These are phyloP conservation scores for Nannizzia gypsea DNA, from an alignment of 2,329 filamentous ascomycete species.

Conservation along the genomic window DNA sequence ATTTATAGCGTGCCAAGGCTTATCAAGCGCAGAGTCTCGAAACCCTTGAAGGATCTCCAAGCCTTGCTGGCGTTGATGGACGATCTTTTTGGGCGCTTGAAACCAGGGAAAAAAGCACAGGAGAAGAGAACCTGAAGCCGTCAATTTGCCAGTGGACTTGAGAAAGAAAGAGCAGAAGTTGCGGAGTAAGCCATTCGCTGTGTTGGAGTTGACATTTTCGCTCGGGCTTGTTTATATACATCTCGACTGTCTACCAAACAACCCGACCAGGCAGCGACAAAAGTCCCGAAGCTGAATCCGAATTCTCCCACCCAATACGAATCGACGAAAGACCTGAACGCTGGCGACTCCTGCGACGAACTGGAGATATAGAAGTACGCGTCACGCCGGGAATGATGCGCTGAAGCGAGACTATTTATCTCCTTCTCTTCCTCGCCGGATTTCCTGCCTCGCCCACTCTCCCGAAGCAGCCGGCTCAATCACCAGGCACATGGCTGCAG, in stretches of 20 bases:
- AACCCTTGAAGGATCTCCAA: background rate
- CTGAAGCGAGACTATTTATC: background rate
- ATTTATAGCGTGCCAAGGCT: too few relatives aligned
- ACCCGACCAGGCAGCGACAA: background rate
- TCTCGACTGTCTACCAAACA: background rate
- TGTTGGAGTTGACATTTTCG: background rate
- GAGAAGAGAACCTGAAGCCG: background rate
- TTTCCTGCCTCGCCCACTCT: background rate
- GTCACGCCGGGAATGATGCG: background rate
- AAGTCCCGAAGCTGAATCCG: background rate
- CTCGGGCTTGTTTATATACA: background rate
- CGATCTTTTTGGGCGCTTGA: background rate
- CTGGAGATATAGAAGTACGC: background rate
- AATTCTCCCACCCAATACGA: background rate
- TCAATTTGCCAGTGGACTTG: background rate
- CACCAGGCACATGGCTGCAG: constrained; percentile 30
- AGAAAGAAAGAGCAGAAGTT: background rate
- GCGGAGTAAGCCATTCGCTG: background rate
- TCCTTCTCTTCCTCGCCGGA: background rate
- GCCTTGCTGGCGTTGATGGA: background rate
- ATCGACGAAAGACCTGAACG: background rate
- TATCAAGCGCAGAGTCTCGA: too few relatives aligned
- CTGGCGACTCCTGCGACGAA: background rate
- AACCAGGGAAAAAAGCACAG: background rate
- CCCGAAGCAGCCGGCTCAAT: constrained; percentile 2